Percentiles rank a stretch among this genome's conserved stretches.
Conservation (phyloP, 345 rosid species). For the Populus simonii region DNA sequence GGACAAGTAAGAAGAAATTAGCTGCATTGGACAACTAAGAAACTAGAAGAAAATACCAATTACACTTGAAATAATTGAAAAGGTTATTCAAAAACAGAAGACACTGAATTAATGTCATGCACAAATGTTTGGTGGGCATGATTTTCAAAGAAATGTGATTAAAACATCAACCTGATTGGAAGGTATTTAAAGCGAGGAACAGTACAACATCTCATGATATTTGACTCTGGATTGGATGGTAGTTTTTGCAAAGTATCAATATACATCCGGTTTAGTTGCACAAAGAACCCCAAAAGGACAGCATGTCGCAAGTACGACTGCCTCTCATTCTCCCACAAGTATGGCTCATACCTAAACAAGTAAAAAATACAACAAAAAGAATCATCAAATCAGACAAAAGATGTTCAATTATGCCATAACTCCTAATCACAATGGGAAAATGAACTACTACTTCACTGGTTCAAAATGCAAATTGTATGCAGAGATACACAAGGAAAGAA, state of each 20-base stretch:
- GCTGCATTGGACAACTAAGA: neutral
- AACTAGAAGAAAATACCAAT: neutral
- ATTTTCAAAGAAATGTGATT: neutral
- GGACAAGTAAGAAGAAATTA: constrained; percentile 2
- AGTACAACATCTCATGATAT: constrained; percentile 86
- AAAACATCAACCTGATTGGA: constrained; percentile 71
- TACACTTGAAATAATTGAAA: neutral
- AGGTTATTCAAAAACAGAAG: neutral
- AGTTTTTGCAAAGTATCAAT: constrained; percentile 82
- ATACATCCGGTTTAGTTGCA: constrained; percentile 91
- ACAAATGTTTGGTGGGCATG: neutral
- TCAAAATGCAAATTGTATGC: neutral
- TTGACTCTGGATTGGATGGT: constrained; percentile 85
- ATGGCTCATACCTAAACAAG: constrained; percentile 72
- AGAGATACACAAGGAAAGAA: neutral
- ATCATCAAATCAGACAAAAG: neutral
- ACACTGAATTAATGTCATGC: neutral
- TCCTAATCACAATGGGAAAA: neutral
- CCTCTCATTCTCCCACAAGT: constrained; percentile 90
- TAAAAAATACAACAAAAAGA: constrained; percentile 7
- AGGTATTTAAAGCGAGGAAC: constrained; percentile 97
- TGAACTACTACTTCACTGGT: neutral
- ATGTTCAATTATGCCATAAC: neutral
- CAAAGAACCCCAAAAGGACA: constrained; percentile 97
- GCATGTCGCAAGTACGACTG: constrained; percentile 89